These are phyloP conservation scores for Lactifluus hygrophoroides DNA, from an alignment of 768 basidiomycete genomes.

Conservation along the genomic window DNA sequence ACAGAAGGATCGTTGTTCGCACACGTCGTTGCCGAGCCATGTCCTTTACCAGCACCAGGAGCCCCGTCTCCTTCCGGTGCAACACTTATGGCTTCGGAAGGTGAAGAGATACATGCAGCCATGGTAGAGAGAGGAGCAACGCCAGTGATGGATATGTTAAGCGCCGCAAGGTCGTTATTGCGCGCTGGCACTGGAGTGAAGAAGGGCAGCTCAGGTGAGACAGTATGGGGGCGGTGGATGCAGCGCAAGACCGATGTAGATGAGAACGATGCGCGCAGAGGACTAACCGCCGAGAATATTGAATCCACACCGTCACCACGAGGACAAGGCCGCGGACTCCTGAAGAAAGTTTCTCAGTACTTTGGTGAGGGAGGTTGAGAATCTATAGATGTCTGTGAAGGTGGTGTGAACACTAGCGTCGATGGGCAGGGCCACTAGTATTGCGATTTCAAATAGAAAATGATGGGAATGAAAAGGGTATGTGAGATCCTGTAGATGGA, in stretches of 20 bases:
- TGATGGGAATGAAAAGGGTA: not conserved
- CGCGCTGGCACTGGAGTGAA: slow-evolving; percentile 10
- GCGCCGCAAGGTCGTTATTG: slow-evolving; percentile 13
- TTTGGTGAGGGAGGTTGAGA: slow-evolving; percentile 18
- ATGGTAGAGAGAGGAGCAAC: slow-evolving; percentile 14
- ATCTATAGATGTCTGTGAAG: not conserved
- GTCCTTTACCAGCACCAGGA: slow-evolving; percentile 34
- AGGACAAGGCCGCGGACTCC: slow-evolving; percentile 16
- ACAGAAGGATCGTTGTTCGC: slow-evolving; percentile 61
- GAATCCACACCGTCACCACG: not conserved
- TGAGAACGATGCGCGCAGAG: slow-evolving; percentile 13
- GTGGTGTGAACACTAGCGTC: not conserved
- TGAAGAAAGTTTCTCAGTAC: slow-evolving; percentile 21
- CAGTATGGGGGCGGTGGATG: slow-evolving; percentile 16
- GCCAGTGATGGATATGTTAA: slow-evolving; percentile 18
- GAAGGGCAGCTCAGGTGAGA: slow-evolving; percentile 6
- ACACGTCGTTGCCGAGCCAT: slow-evolving; percentile 60
- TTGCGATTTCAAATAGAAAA: not conserved
- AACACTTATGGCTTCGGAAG: not conserved
- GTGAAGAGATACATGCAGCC: slow-evolving; percentile 13
- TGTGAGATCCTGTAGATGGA: not conserved
- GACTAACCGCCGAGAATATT: slow-evolving; percentile 5
- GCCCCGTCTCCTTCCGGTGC: not conserved
- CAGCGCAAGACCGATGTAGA: slow-evolving; percentile 9
- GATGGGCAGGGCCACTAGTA: not conserved